A percentile compares a stretch with the other conserved stretches of the same genome.
Evolutionary conservation across 345 rosid genomes (phyloP).

Genomic region (Noccaea caerulescens): DNA sequence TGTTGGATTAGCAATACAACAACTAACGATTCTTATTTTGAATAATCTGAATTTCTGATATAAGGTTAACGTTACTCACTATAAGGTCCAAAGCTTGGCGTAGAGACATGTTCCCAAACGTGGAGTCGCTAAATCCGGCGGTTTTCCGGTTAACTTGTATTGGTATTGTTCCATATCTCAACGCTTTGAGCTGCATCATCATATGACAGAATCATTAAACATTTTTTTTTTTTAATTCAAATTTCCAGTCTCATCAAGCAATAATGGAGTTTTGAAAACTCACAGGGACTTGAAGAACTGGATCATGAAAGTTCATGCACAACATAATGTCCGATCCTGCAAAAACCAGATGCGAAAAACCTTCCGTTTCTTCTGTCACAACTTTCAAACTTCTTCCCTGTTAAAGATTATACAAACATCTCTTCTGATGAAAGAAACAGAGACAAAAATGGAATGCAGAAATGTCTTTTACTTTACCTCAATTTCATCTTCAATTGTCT

Average conservation of each 20-base stretch:
- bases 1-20: too few relatives aligned
- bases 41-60: too few relatives aligned
- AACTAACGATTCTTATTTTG: too few relatives aligned
- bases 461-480: constrained; percentile 41
- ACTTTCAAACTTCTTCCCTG: constrained; percentile 58
- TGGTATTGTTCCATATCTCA: constrained; percentile 73
- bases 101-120: constrained; percentile 44
- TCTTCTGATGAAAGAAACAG: constrained; percentile 8
- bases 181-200: constrained; percentile 67
- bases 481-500: constrained; percentile 49
- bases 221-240: background rate
- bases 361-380: constrained; percentile 52
- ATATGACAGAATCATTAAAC: too few relatives aligned
- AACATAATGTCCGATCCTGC: constrained; percentile 73
- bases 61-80: constrained; percentile 47
- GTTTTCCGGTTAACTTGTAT: constrained; percentile 38
- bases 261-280: constrained; percentile 36
- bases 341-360: constrained; percentile 53
- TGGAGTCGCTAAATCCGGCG: too few relatives aligned
- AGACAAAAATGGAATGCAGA: background rate
- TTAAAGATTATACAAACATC: constrained; percentile 19
- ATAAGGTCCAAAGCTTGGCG: constrained; percentile 64
- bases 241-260: background rate
- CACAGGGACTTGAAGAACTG: constrained; percentile 69
- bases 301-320: constrained; percentile 59